These are phyloP conservation scores for Tubosaeta brunneosetosa DNA, from an alignment of 768 basidiomycete species.

Conservation along the genomic window DNA sequence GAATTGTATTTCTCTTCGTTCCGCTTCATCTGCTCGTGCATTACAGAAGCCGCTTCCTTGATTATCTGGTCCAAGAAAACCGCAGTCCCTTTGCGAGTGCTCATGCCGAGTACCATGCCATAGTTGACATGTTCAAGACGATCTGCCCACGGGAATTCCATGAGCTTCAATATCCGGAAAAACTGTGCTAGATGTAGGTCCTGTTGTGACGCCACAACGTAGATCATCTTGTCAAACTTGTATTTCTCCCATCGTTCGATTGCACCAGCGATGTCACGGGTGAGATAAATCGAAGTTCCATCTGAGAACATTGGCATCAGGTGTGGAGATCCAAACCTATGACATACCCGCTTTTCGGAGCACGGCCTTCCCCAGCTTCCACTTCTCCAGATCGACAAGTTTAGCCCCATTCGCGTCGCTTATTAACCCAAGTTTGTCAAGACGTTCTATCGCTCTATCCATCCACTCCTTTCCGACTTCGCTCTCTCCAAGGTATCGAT, in stretches of 20 bases:
- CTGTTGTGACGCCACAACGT: conserved; percentile 85
- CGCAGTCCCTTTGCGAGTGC: conserved; percentile 86
- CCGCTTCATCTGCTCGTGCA: conserved; percentile 96
- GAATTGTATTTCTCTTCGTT: conserved; percentile 90
- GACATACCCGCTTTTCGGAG: conserved; percentile 74
- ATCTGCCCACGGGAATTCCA: conserved; percentile 86
- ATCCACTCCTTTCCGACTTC: conserved; percentile 69
- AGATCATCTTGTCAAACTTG: conserved; percentile 90
- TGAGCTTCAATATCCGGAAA: conserved; percentile 88
- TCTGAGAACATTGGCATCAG: conserved; percentile 41
- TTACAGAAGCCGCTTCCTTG: conserved; percentile 78
- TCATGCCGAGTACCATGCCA: conserved; percentile 93
- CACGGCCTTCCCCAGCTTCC: conserved; percentile 89
- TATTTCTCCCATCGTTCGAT: conserved; percentile 90
- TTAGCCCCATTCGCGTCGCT: conserved; percentile 77
- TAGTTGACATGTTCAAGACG: conserved; percentile 85
- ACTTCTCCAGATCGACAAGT: conserved; percentile 81
- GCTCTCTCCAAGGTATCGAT: conserved; percentile 90
- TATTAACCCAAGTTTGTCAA: conserved; percentile 71
- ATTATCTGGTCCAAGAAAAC: conserved; percentile 94
- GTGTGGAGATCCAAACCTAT: no score
- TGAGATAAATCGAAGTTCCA: conserved; percentile 90
- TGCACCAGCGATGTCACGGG: conserved; percentile 92
- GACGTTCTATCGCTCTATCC: conserved; percentile 60
- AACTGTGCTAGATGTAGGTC: conserved; percentile 87